phyloP scores from a whole-genome alignment of 257 asterid genomes.

The Schizonepeta tenuifolia region DNA sequence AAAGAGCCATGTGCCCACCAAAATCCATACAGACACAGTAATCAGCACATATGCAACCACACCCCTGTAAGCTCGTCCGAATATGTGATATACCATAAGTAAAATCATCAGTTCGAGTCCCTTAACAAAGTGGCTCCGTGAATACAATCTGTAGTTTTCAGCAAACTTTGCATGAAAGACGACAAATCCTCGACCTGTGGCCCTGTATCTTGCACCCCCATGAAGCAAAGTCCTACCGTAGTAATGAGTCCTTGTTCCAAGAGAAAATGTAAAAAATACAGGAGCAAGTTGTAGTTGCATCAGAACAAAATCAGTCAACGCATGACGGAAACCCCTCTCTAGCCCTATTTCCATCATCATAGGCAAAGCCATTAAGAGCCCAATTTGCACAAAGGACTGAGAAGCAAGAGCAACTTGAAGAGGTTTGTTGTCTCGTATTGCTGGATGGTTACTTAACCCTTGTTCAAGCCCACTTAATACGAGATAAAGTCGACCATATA shows the following conservation, averaged over 20 bases:
- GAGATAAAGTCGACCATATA: conserved; percentile 93
- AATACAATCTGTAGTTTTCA: conserved; percentile 81
- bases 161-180: conserved; percentile 95
- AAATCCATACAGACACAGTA: conserved; percentile 84
- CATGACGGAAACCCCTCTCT: conserved; percentile 85
- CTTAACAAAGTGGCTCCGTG: conserved; percentile 90
- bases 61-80: conserved; percentile 68
- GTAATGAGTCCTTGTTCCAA: conserved; percentile 91
- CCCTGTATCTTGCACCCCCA: conserved; percentile 91
- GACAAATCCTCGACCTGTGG: conserved; percentile 95
- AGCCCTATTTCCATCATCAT: conserved; percentile 99
- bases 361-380: conserved; percentile 91
- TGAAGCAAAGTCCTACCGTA: conserved; percentile 91
- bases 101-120: conserved; percentile 87
- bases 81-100: conserved; percentile 88
- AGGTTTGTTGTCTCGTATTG: conserved; percentile 84
- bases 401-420: conserved; percentile 99
- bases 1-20: conserved; percentile 94
- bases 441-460: conserved; percentile 69
- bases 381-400: conserved; percentile 91
- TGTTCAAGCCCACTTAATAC: conserved; percentile 91
- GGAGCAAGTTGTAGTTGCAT: conserved; percentile 97
- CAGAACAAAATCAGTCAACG: conserved; percentile 80
- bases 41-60: conserved; percentile 71
- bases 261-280: conserved; percentile 88